A percentile compares a stretch with the other conserved stretches of the same genome.
phyloP scores from a whole-genome alignment of 495 filamentous ascomycete genomes.

The Talaromyces borbonicus region DNA sequence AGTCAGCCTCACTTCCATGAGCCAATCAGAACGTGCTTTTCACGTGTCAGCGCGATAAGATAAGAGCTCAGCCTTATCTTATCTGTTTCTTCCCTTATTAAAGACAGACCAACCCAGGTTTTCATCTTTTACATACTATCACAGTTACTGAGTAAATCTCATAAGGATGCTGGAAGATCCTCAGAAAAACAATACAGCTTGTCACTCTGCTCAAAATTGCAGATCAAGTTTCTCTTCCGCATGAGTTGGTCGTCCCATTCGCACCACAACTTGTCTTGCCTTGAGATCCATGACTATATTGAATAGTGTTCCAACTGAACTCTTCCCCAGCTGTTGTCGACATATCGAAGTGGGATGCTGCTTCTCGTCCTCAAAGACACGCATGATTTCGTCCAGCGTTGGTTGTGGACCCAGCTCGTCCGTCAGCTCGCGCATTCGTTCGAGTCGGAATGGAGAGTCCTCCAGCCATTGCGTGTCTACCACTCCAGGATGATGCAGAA shows the following conservation, averaged over 20 bases:
- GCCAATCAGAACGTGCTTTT: not conserved
- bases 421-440: not conserved
- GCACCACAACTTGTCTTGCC: not conserved
- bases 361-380: conserved; percentile 4
- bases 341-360: conserved; percentile 2
- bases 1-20: conserved; percentile 3
- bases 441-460: conserved; percentile 1
- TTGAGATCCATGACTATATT: conserved; percentile 6
- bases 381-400: not conserved
- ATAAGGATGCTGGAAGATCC: no score
- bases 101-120: not conserved
- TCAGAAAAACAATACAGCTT: no score
- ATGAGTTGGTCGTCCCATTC: not conserved
- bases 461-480: conserved; percentile 1
- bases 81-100: not conserved
- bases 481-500: not conserved
- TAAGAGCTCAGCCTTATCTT: not conserved
- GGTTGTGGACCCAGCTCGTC: not conserved
- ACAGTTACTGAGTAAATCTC: no score
- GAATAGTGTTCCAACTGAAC: conserved; percentile 4
- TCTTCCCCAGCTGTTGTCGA: not conserved
- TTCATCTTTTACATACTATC: no score
- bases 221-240: not conserved
- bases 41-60: not conserved
- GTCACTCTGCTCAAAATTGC: no score